Base-by-base conservation (phyloP, 139 green algal genomes). In the Chlamydomonas schloesseri region DNA sequence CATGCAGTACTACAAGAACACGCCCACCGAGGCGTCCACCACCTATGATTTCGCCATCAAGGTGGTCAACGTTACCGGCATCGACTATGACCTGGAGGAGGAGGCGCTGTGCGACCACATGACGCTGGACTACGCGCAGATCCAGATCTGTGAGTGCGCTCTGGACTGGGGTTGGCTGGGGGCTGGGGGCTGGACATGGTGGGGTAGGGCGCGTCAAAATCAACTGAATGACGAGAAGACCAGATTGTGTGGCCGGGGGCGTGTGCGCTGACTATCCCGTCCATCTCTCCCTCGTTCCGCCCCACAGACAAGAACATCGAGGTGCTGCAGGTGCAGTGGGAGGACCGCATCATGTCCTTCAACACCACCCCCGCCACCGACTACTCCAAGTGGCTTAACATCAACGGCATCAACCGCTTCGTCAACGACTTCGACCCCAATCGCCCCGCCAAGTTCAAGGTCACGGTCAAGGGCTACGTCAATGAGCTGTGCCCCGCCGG, bases 331-430 rank as follows among this genome's bases (percentile, higher is more conserved):
- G 89, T 92, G 15, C 33, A 21, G 29, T 89, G 80, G 84, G 84
- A 90, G 34, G 81, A 80, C 5, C 84, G 85, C n/a, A 33, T 85
- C 53, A 80, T 92, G 74, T 14, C 79, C 15, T 92, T 87, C 69
- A 92, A 92, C 85, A 68, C 60, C 31, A 92, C 84, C 0, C 42
- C 50, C 3, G 71, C 60, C 46, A 92, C 84, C 33, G 65, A 73
- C 74, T 83, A 67, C 62, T 79, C 85, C 29, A 88, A 90, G 36
- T 92, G 89, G 89, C 84, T 92, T 31, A 87, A 89, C 89, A 73
- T 92, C 75, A 81, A 89, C 42, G 64, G 53, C 74, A 87, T 92
- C 78, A 88, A 92, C 81, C 73, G 62, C 47, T 92, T 90, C 69
- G 34, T 82, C 21, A 65, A 84, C 31, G 89, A 90, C n/a, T 90